Percentiles rank a stretch among this genome's conserved stretches.
Conservation (phyloP, 176 grass and related monocot genomes). For the Triticum turgidum region DNA sequence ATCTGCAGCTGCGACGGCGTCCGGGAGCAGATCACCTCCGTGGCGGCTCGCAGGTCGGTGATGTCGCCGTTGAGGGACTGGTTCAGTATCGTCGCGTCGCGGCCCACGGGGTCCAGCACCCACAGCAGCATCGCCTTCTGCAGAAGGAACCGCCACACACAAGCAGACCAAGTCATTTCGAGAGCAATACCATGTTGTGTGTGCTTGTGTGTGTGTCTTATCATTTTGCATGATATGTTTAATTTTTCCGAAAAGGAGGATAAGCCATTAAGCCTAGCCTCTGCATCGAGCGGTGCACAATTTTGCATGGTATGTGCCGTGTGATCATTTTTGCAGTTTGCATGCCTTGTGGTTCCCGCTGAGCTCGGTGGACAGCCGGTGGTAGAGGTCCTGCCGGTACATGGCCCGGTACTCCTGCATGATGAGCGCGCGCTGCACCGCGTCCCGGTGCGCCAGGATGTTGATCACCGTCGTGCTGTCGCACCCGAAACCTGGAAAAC, state of each 20-base stretch:
- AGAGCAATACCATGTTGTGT: no score
- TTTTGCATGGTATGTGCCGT: no score
- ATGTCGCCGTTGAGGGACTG: conserved; percentile 50
- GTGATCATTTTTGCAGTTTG: no score
- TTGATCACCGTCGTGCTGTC: conserved; percentile 66
- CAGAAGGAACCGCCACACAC: no score
- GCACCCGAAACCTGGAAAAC: conserved; percentile 61
- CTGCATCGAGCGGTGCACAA: no score
- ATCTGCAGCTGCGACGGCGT: conserved; percentile 56
- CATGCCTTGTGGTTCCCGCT: conserved; percentile 49
- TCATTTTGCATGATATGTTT: no score
- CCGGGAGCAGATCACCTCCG: conserved; percentile 80
- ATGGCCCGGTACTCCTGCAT: conserved; percentile 61
- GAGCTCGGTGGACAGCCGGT: conserved; percentile 63
- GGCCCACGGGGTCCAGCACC: conserved; percentile 69
- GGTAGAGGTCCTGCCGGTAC: conserved; percentile 58
- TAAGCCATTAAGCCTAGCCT: no score
- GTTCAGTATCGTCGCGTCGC: conserved; percentile 69
- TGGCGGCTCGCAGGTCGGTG: conserved; percentile 56
- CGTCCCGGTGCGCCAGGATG: conserved; percentile 79
- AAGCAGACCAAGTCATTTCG: no score
- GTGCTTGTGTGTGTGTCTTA: no score
- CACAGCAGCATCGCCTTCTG: conserved; percentile 68
- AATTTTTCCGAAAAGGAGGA: no score
- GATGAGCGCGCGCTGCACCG: conserved; percentile 51